These are phyloP conservation scores for Conoideocrella luteorostrata DNA, from an alignment of 2,329 filamentous ascomycete genomes.

Conservation along the genomic window DNA sequence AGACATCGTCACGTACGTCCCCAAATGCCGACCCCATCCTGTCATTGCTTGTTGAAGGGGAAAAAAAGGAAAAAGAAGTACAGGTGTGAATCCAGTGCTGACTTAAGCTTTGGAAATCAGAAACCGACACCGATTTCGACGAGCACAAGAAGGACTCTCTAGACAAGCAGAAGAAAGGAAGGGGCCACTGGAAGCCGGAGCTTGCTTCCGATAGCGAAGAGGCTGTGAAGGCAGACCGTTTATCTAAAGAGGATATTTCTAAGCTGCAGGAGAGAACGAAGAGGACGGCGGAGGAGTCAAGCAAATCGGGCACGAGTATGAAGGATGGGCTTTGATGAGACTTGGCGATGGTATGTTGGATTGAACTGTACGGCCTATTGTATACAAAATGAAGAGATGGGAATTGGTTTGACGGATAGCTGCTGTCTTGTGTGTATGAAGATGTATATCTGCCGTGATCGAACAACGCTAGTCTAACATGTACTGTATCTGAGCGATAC, in stretches of 20 bases:
- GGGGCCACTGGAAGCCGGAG: conserved; percentile 69
- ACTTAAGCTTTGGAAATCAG: conserved; percentile 11
- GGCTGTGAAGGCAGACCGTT: conserved; percentile 62
- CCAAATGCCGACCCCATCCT: no score
- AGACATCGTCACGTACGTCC: conserved; percentile 30
- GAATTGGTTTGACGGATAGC: no score
- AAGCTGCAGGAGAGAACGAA: conserved; percentile 55
- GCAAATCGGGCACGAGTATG: conserved; percentile 43
- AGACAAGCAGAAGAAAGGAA: conserved; percentile 61
- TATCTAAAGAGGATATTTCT: conserved; percentile 31
- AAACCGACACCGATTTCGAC: conserved; percentile 38
- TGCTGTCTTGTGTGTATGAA: no score
- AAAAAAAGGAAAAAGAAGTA: no score
- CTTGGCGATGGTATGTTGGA: no score
- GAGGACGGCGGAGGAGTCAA: conserved; percentile 38
- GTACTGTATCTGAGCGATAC: no score
- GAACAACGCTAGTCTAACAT: no score
- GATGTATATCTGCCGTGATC: no score
- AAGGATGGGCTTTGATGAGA: conserved; percentile 34
- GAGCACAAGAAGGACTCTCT: conserved; percentile 56
- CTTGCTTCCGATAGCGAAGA: conserved; percentile 76
- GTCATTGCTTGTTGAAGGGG: no score
- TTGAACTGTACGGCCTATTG: no score
- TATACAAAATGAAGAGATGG: no score
- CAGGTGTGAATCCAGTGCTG: no score